A percentile compares a stretch with the other conserved stretches of the same genome.
Conservation (phyloP, 352 stramenopile genomes). For the Globisporangium radiosum region DNA sequence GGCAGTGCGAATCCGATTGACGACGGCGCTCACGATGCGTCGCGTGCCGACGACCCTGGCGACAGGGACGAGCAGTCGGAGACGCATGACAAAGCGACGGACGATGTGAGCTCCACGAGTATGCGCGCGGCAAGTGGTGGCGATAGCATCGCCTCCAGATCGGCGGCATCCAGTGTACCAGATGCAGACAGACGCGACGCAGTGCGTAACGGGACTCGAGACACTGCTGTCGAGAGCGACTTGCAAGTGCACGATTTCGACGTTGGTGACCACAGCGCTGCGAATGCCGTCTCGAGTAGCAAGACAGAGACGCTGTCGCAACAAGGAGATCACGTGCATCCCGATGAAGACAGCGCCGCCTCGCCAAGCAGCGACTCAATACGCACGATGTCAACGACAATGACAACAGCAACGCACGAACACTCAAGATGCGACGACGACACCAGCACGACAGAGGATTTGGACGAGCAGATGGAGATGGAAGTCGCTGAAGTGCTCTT, state of each 20-base stretch:
- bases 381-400: too few species aligned
- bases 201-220: neutral
- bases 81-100: slow-evolving; percentile 1
- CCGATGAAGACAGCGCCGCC: too few species aligned
- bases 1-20: too few species aligned
- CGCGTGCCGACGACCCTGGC: too few species aligned
- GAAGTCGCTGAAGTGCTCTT: slow-evolving; percentile 43
- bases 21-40: too few species aligned
- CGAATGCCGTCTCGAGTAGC: too few species aligned
- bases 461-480: slow-evolving; percentile 24
- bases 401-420: neutral
- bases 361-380: too few species aligned
- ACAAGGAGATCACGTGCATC: neutral
- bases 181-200: neutral
- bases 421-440: neutral
- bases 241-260: slow-evolving; percentile 4
- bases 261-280: neutral
- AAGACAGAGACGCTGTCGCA: neutral
- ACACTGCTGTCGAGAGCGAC: neutral
- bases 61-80: slow-evolving; percentile 3
- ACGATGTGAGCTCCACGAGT: slow-evolving; percentile 4
- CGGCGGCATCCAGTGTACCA: too few species aligned
- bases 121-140: neutral
- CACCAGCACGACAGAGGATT: neutral
- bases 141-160: too few species aligned